These are phyloP conservation scores for Schwanniomyces polymorphus DNA, from an alignment of 805 yeast species.

Conservation along the genomic window DNA sequence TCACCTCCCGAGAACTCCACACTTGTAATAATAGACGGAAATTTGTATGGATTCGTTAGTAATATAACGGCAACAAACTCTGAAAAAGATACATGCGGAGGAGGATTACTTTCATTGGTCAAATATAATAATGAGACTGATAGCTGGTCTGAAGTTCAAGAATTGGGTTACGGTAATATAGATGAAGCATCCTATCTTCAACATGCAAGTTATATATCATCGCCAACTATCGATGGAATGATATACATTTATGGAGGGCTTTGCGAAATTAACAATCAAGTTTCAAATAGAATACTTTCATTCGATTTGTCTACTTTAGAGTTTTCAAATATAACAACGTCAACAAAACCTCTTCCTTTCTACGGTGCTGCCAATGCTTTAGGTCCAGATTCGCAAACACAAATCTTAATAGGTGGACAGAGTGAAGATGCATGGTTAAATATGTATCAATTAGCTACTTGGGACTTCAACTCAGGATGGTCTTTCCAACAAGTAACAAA, in stretches of 20 bases:
- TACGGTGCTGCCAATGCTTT: conserved; percentile 49
- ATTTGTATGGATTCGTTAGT: conserved; percentile 26
- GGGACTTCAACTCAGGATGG: conserved; percentile 71
- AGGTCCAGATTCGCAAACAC: conserved; percentile 47
- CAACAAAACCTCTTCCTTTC: conserved; percentile 57
- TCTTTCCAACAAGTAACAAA: conserved; percentile 43
- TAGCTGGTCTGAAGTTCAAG: conserved; percentile 19
- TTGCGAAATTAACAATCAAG: conserved; percentile 18
- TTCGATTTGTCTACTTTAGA: conserved; percentile 34
- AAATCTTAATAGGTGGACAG: conserved; percentile 65
- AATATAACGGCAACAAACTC: conserved; percentile 1
- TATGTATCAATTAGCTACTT: conserved; percentile 70
- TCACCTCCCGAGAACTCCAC: conserved; percentile 35
- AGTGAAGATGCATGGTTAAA: conserved; percentile 66
- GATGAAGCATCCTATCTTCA: conserved; percentile 30
- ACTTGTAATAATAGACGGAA: conserved; percentile 25
- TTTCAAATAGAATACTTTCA: conserved; percentile 45
- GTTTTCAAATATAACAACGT: conserved; percentile 41
- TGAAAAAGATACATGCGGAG: conserved; percentile 20
- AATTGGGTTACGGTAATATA: conserved; percentile 19
- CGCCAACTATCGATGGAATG: conserved; percentile 30
- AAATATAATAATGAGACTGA: conserved; percentile 15
- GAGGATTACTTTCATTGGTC: conserved; percentile 21
- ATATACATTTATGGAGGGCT: conserved; percentile 59
- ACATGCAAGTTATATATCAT: conserved; percentile 43